These are phyloP conservation scores for Penicillium polonicum DNA, from an alignment of 2,329 filamentous ascomycete genomes.

Conservation along the genomic window DNA sequence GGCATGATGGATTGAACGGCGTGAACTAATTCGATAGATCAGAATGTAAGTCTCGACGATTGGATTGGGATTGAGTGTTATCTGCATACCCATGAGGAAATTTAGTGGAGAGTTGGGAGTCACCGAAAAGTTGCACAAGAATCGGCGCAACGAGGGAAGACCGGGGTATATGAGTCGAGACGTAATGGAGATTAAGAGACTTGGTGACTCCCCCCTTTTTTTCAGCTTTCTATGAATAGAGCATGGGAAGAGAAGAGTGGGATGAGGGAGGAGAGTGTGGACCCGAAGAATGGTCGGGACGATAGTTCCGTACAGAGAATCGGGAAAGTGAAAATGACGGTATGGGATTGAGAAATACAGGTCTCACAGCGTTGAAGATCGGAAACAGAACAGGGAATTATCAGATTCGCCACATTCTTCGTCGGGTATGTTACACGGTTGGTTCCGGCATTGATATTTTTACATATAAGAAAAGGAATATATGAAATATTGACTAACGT, in stretches of 20 bases:
- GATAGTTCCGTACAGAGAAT: constrained; percentile 2
- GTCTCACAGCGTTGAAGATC: neutral
- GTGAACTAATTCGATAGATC: constrained; percentile 27
- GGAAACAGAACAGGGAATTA: constrained; percentile 6
- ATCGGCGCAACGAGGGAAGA: neutral
- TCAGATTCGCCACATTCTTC: constrained; percentile 15
- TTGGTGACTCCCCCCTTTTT: neutral
- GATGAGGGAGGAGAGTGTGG: constrained; percentile 7
- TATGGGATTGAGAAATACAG: constrained; percentile 3
- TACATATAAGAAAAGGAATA: neutral
- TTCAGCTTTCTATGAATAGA: neutral
- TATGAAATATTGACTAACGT: neutral
- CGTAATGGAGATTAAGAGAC: neutral
- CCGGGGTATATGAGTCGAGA: constrained; percentile 4
- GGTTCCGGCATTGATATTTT: constrained; percentile 2
- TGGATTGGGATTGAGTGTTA: neutral
- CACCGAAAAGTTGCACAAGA: neutral
- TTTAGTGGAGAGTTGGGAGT: neutral
- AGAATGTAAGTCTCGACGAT: neutral
- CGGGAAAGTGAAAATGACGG: constrained; percentile 4
- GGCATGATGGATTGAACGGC: constrained; percentile 30
- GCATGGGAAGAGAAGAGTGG: neutral
- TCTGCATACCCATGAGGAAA: constrained; percentile 3
- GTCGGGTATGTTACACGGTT: constrained; percentile 7
- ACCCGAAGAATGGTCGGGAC: constrained; percentile 8